Evolutionary conservation across 192 early-diverging fungal species (phyloP), one percentile per base, ranked within the genome.

Genomic region (Coemansia sp.): DNA sequence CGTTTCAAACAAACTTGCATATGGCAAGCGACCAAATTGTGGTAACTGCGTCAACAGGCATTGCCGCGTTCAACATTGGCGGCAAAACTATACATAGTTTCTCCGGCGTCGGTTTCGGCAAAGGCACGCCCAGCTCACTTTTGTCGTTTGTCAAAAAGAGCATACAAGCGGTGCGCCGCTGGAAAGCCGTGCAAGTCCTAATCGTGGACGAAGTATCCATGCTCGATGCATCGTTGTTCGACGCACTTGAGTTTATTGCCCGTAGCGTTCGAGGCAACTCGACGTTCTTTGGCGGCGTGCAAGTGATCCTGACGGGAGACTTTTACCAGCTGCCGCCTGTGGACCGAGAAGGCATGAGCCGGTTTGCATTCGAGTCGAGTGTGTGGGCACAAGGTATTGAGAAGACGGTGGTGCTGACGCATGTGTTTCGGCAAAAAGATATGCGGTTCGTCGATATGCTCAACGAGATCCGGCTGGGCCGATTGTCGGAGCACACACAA

Each of bases 371-470:
- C 65, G 89, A 93, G 48, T 69, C 85, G 22, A 48, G 70, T 5
- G 61, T 78, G 10, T 93, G 91, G 91, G 37, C 27, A 12, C 59
- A 19, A 32, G 79, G 75, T 0, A 73, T 92, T 5, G 55, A 69
- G 12, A 66, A 73, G 17, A 90, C 86, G 6, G 79, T 91, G 25
- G 75, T 91, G 74, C 62, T 97, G 54, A 88, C 80, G 7, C 85
- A 89, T 47, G 90, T 95, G 22, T 97, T 93, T 62, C 76, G 95
- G 25, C 95, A 97, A 59, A 89, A 86, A 68, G 93, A 97, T 67
- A 72, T 77, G 77, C 82, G 60, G 15, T 92, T 97, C 60, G 79
- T 93, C 58, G 77, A 87, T 21, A 86, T 97, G 67, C 83, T 97
- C 24, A 94, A 93, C 62, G 92, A 97, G 65, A 85, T 94, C 75